Percentiles rank a stretch among this genome's conserved stretches.
phyloP scores from a whole-genome alignment of 225 moss, liverwort and hornwort genomes.

The Bryum argenteum region DNA sequence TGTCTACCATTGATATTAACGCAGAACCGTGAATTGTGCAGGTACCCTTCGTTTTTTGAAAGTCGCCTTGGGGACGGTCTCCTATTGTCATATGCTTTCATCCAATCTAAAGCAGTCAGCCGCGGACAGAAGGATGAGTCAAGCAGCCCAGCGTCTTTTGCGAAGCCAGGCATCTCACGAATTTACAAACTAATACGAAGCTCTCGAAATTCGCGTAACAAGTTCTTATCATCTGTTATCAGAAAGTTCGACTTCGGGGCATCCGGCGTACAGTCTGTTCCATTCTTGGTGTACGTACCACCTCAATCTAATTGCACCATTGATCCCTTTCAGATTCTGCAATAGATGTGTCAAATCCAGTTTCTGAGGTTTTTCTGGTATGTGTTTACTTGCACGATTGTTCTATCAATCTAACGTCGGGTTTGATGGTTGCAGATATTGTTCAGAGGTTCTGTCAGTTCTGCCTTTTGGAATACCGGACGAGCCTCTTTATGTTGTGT shows the following conservation, averaged over 20 bases:
- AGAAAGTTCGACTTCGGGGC: constrained; percentile 85
- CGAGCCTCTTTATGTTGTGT: constrained; percentile 91
- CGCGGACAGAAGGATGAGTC: constrained; percentile 38
- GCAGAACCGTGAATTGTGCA: constrained; percentile 22
- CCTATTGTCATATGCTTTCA: constrained; percentile 76
- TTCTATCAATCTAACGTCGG: neutral
- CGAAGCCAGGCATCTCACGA: constrained; percentile 86
- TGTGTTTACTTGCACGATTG: neutral
- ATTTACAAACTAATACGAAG: constrained; percentile 89
- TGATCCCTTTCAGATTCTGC: neutral
- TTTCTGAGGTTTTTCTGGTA: constrained; percentile 2
- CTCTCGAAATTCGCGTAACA: constrained; percentile 84
- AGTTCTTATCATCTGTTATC: constrained; percentile 85
- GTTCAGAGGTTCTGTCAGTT: constrained; percentile 82
- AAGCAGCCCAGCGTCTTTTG: constrained; percentile 58
- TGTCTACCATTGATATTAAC: neutral
- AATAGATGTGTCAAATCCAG: neutral
- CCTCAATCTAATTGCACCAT: constrained; percentile 10
- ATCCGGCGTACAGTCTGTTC: constrained; percentile 65
- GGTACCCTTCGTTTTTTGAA: constrained; percentile 95
- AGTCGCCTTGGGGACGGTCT: constrained; percentile 95
- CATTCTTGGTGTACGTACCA: constrained; percentile 76
- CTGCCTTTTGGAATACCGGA: constrained; percentile 87
- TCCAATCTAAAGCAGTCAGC: constrained; percentile 76
- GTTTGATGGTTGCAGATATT: constrained; percentile 60